phyloP scores from a whole-genome alignment of 2,329 filamentous ascomycete species.

The Rhexocercosporidium sp. region DNA sequence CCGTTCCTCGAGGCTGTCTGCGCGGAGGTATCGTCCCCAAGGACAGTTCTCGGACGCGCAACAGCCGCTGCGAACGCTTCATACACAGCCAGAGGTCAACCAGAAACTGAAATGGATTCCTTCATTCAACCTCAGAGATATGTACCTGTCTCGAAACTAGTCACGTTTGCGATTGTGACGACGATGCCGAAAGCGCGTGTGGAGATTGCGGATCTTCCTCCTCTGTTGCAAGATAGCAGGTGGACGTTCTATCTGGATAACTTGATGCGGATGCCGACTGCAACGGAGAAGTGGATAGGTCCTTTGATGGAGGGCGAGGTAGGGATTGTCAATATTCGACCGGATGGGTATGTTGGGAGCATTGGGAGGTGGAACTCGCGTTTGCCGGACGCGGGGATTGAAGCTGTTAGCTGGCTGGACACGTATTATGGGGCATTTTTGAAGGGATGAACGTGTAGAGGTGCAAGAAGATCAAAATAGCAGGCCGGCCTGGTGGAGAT shows the following conservation, averaged over 20 bases:
- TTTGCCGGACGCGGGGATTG: conserved; percentile 35
- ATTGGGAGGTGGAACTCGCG: conserved; percentile 50
- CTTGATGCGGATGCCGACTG: conserved; percentile 59
- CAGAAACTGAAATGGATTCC: conserved; percentile 64
- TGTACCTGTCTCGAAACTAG: conserved; percentile 68
- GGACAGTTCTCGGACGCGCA: conserved; percentile 63
- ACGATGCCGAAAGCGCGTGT: conserved; percentile 65
- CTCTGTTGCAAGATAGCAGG: conserved; percentile 64
- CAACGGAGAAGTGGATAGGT: conserved; percentile 71
- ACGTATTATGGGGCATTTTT: conserved; percentile 56
- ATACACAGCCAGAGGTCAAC: conserved; percentile 63
- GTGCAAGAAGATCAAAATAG: not conserved
- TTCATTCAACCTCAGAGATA: conserved; percentile 73
- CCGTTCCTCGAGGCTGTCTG: conserved; percentile 66
- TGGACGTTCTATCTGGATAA: conserved; percentile 79
- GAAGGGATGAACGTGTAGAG: conserved; percentile 25
- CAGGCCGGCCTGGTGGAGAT: not conserved
- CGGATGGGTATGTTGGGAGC: conserved; percentile 77
- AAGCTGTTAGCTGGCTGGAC: conserved; percentile 53
- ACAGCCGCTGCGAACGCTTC: conserved; percentile 64
- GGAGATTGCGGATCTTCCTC: conserved; percentile 69
- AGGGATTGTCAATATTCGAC: conserved; percentile 70
- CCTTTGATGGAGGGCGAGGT: conserved; percentile 60
- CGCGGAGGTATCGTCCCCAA: conserved; percentile 54
- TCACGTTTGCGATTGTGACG: conserved; percentile 73